Base-by-base conservation (phyloP, 352 stramenopile genomes). In the Pythium periplocum region DNA sequence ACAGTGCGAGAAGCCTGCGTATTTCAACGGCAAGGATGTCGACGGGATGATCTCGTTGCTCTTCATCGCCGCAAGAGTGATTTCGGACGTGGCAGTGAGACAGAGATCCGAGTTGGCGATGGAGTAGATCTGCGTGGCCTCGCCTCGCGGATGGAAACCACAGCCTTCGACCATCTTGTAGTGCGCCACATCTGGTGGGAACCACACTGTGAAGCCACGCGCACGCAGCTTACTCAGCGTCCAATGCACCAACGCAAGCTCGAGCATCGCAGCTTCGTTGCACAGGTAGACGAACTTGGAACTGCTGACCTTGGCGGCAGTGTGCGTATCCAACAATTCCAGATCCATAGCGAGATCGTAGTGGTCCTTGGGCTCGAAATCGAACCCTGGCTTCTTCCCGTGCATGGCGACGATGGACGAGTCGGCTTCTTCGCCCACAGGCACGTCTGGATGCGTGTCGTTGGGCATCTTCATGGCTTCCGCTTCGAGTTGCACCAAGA, bases 41-140 rank as follows among this genome's bases (percentile, higher is more conserved):
- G 71, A 81, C 4, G 67, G 38, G 8, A 93, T 48, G 33, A 93
- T 89, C 57, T 85, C 57, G 50, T 90, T 87, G 64, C 71, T 88
- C 59, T 92, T 80, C 50, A 81, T 78, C 30, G 68, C 69, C 7
- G 80, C 86, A 32, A 96, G 71, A n/a, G 86, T 83, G 47, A 96
- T 91, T 62, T 96, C 87, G 42, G 86, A 86, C 43, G 87, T 96
- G 1, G 80, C 87, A 3, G 79, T 75, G 6, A 96, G 63, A 54
- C 82, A 94, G 51, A 95, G 67, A 55, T 96, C 82, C 49, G 84
- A 84, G 61, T 91, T 83, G 4, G 74, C 73, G 44, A 96, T 73
- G 32, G 76, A 87, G 61, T 96, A 96, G 48, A 96, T 89, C 61
- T 96, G 84, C 54, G 83, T 90, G 11, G 81, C 80, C 12, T 95